Conservation (phyloP, 2,329 filamentous ascomycete species). For the Trichoderma breve region DNA sequence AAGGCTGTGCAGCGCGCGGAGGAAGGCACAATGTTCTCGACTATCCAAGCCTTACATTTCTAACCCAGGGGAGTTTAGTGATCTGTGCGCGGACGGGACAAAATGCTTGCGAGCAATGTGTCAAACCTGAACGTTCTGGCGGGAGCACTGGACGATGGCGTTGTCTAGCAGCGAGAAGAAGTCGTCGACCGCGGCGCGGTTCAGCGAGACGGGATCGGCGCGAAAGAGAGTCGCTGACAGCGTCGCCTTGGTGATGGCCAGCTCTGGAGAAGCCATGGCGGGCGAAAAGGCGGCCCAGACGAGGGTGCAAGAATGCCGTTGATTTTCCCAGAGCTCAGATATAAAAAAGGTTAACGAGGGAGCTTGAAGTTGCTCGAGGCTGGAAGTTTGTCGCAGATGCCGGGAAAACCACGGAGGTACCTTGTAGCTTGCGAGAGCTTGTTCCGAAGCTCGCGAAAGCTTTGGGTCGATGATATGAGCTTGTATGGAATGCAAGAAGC, state of each 20-base stretch:
- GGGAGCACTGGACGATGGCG: conserved; percentile 69
- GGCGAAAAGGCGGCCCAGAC: background rate
- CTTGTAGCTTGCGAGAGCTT: background rate
- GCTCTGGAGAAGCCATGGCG: conserved; percentile 64
- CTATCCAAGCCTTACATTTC: conserved; percentile 86
- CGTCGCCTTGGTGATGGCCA: conserved; percentile 77
- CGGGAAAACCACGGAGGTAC: conserved; percentile 8
- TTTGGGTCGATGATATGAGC: background rate
- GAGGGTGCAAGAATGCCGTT: background rate
- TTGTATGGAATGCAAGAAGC: background rate
- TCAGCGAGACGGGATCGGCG: conserved; percentile 67
- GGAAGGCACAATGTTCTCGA: conserved; percentile 69
- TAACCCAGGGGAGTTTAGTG: conserved; percentile 45
- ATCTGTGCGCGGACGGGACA: background rate
- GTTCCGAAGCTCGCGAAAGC: background rate
- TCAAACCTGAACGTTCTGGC: conserved; percentile 86
- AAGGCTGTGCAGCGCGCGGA: conserved; percentile 63
- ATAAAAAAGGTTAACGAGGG: background rate
- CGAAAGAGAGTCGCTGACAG: conserved; percentile 71
- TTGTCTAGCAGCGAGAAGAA: conserved; percentile 66
- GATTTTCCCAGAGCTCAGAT: conserved; percentile 10
- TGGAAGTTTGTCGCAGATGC: background rate
- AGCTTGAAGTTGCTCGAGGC: background rate
- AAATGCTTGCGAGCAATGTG: conserved; percentile 27
- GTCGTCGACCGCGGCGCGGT: conserved; percentile 65